Percentiles rank a stretch among this genome's conserved stretches.
These are phyloP conservation scores for Diaporthe ilicicola DNA, from an alignment of 2,329 filamentous ascomycete species.

Conservation along the genomic window DNA sequence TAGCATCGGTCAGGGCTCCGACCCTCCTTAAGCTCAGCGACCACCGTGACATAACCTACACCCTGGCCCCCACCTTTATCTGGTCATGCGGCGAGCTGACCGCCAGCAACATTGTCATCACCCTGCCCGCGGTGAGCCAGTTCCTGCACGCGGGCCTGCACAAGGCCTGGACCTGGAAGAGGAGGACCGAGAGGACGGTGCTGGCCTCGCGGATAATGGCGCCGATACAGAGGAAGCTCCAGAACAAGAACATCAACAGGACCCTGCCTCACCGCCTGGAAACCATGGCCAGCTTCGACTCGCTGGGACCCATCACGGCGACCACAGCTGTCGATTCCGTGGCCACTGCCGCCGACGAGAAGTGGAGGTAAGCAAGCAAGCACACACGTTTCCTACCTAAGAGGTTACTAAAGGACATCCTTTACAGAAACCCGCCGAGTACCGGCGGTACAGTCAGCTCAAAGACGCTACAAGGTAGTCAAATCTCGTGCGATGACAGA, in stretches of 20 bases:
- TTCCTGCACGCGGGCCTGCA: conserved; percentile 4
- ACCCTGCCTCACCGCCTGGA: neutral
- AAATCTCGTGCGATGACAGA: neutral
- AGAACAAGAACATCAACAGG: neutral
- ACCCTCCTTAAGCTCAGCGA: neutral
- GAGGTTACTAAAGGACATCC: neutral
- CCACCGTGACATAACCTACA: conserved; percentile 3
- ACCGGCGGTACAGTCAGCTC: neutral
- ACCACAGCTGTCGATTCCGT: neutral
- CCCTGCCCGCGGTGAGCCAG: conserved; percentile 8
- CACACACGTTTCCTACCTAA: neutral
- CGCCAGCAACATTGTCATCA: conserved; percentile 12
- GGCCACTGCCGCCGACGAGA: neutral
- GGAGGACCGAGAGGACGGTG: neutral
- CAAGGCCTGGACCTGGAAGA: neutral
- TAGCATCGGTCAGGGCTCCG: conserved; percentile 3
- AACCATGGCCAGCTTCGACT: conserved; percentile 14
- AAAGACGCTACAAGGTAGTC: neutral
- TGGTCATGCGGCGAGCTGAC: conserved; percentile 18
- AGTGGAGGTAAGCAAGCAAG: neutral
- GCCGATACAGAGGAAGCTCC: neutral
- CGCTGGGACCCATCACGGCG: neutral
- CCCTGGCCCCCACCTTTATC: conserved; percentile 1
- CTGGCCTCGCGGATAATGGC: neutral
- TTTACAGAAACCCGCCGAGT: neutral